Evolutionary conservation across 306 rosid species (phyloP), one percentile per base, ranked within the genome.

Genomic region (Styphnolobium japonicum): DNA sequence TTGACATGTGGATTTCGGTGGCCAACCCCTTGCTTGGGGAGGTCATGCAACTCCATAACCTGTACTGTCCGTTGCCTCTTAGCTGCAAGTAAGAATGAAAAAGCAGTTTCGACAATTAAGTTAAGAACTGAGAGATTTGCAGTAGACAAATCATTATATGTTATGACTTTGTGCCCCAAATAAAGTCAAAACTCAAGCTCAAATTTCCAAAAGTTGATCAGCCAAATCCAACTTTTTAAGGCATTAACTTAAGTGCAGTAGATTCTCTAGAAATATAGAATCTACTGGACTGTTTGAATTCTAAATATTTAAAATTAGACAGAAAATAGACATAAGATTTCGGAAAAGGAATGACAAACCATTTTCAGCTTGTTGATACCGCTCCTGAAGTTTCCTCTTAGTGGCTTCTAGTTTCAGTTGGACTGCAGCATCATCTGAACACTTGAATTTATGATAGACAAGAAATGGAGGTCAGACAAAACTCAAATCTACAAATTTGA

Each of bases 301-400:
- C 37, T 25, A 25, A 61, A 29, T 2, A 36, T 33, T 43, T 7
- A 19, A n/a, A 15, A 36, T 37, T 5, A 27, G 21, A 64, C 10
- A 67, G 14, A 40, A 29, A 82, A 43, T 7, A 58, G 46, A 53
- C 33, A 55, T 0, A 16, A 16, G 72, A 55, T 46, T 57, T 55
- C 21, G 10, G 18, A 66, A 42, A 58, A 51, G 25, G 60, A 66
- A 40, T 45, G 27, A 84, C 81, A 56, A 73, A 92, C 97, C 94
- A 3, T 86, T 93, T 87, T 91, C 94, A 31, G 78, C 97, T 87
- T 93, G 92, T 86, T 91, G 98, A 85, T 93, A 93, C 56, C 94
- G 86, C 88, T 89, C 94, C 72, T 89, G 97, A 83, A 93, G 98
- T 78, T 83, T 93, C 84, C 97, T 87, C 82, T 88, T 91, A 4